A percentile compares a stretch with the other conserved stretches of the same genome.
These are phyloP conservation scores for Diversispora eburnea DNA, from an alignment of 192 early-diverging fungal genomes.

Conservation along the genomic window DNA sequence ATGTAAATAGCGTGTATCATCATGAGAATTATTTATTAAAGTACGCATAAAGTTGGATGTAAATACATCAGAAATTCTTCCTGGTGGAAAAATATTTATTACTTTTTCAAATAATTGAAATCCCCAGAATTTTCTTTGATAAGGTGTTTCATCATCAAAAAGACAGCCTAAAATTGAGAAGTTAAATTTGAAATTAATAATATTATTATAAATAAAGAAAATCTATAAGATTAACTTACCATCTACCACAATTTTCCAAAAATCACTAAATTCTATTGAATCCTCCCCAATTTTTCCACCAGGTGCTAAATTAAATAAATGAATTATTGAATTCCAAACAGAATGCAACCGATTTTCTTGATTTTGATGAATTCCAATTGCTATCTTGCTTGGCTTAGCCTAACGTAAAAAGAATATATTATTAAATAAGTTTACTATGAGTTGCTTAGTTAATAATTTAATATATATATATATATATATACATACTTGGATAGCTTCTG, in stretches of 20 bases:
- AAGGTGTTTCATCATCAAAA: constrained; percentile 66
- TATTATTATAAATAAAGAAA: neutral
- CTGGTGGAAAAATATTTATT: constrained; percentile 50
- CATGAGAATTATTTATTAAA: constrained; percentile 83
- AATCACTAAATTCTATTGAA: constrained; percentile 61
- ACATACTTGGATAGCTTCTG: constrained; percentile 12
- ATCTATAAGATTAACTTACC: constrained; percentile 37
- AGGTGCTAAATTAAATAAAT: neutral
- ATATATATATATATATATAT: too few relatives aligned
- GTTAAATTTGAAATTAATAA: neutral
- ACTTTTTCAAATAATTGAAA: constrained; percentile 76
- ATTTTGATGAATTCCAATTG: neutral
- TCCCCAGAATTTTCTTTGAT: constrained; percentile 88
- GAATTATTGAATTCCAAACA: constrained; percentile 8
- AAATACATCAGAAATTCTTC: constrained; percentile 68
- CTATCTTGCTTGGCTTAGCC: neutral
- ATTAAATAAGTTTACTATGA: neutral
- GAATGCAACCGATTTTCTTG: constrained; percentile 66
- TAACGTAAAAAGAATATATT: neutral
- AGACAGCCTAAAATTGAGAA: constrained; percentile 54
- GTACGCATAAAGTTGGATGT: constrained; percentile 81
- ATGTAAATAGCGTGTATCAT: constrained; percentile 69
- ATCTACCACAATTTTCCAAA: constrained; percentile 81
- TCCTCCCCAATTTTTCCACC: neutral
- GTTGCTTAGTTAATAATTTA: neutral